phyloP scores from a whole-genome alignment of 805 yeast genomes.

The Isabelozyma heimii region DNA sequence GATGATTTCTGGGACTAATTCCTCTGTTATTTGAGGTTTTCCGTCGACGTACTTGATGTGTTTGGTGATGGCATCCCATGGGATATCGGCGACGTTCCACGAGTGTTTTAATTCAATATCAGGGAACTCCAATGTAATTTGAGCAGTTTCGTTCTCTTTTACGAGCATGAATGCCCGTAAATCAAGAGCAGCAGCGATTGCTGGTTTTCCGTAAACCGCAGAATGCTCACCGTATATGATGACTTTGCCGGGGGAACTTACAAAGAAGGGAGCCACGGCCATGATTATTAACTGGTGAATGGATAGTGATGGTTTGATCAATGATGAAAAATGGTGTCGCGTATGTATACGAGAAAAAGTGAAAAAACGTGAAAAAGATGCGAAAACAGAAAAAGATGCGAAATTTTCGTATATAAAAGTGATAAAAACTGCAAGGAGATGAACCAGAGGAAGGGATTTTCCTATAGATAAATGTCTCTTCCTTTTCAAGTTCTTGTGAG shows the following conservation, averaged over 20 bases:
- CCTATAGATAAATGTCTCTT: too few species aligned
- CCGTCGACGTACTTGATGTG: constrained; percentile 17
- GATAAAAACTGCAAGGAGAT: not conserved
- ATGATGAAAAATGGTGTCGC: not conserved
- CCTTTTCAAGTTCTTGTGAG: too few species aligned
- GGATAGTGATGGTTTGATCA: not conserved
- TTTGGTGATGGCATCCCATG: constrained; percentile 48
- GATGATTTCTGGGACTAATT: constrained; percentile 58
- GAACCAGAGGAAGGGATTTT: not conserved
- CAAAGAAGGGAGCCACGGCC: constrained; percentile 53
- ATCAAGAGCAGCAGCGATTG: constrained; percentile 92
- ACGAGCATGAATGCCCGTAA: constrained; percentile 80
- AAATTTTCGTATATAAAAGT: not conserved
- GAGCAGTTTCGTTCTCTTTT: constrained; percentile 38
- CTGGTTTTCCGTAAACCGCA: constrained; percentile 90
- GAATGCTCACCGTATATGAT: constrained; percentile 97
- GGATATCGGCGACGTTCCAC: constrained; percentile 64
- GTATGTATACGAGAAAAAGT: not conserved
- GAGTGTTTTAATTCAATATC: constrained; percentile 66
- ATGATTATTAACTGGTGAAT: not conserved
- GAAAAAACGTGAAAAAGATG: not conserved
- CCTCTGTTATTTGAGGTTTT: constrained; percentile 41
- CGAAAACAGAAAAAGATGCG: too few species aligned
- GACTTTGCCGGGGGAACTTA: constrained; percentile 96
- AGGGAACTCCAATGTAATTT: constrained; percentile 70